Evolutionary conservation across 441 rosid species (phyloP).

Genomic region (Geranium incanum): DNA sequence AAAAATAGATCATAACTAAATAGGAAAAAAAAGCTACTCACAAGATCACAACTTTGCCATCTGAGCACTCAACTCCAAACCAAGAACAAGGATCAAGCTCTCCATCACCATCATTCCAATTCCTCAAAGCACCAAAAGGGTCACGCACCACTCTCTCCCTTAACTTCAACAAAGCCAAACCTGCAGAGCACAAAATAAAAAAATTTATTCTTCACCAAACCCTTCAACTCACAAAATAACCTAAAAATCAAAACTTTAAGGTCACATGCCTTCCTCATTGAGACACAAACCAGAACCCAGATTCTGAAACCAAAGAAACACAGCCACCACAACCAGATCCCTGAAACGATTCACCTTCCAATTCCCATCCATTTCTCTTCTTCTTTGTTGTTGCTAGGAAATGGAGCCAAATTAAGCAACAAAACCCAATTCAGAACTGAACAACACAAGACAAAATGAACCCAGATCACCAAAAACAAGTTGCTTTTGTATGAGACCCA

Average conservation of each 20-base stretch:
- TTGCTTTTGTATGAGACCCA: neutral
- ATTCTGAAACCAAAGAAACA: conserved; percentile 26
- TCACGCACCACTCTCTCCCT: conserved; percentile 33
- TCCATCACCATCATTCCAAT: conserved; percentile 33
- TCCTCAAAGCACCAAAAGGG: conserved; percentile 36
- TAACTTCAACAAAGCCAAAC: conserved; percentile 35
- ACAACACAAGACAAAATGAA: no score
- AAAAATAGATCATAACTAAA: neutral
- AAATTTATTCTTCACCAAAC: no score
- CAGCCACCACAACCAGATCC: conserved; percentile 17
- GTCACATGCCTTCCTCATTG: conserved; percentile 42
- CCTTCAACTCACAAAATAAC: neutral
- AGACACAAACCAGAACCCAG: conserved; percentile 31
- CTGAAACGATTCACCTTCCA: conserved; percentile 34
- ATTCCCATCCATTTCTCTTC: conserved; percentile 25
- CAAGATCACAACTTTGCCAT: conserved; percentile 36
- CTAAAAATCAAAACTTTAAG: neutral
- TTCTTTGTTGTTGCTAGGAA: no score
- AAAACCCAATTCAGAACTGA: neutral
- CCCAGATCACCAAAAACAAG: neutral
- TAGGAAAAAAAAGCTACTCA: conserved; percentile 19
- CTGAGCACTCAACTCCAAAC: conserved; percentile 42
- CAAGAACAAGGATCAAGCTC: conserved; percentile 36
- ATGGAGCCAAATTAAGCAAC: neutral
- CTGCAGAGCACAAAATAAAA: conserved; percentile 22